Evolutionary conservation across 2,329 filamentous ascomycete species (phyloP), one percentile per base, ranked within the genome.

Genomic region (Diplodia intermedia): DNA sequence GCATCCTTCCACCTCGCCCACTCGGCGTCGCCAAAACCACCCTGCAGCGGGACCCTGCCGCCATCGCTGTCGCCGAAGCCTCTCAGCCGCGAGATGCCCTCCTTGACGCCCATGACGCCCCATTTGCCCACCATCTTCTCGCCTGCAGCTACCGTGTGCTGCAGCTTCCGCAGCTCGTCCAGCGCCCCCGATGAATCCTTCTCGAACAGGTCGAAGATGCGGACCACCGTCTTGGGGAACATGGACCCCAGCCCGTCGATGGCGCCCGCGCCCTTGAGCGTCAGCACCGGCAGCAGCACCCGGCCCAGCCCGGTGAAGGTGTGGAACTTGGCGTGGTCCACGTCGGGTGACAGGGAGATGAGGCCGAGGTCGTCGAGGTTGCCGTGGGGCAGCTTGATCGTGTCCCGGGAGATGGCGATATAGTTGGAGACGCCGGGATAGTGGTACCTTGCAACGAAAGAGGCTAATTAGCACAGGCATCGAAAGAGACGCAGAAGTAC

Each of bases 391-490:
- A 89, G 84, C 31, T 33, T 72, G 71, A 85, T 86, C 0, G 86
- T 87, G 2, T 82, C 79, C 2, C 86, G 84, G 1, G 81, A 75
- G 69, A 89, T 82, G 71, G 82, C 82, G 72, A 89, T 80, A 71
- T 86, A 85, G 79, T 89, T 89, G 12, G 86, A 87, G 20, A 89
- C 87, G 49, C 84, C 86, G 1, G 87, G 87, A 75, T 88, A 88
- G 75, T 88, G 83, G 75, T 88, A 87, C 63, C 83, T 85, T 33
- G 49, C 12, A 33, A 47, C n/a, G 3, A 40, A 38, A 9, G 29
- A 36, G 36, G 36, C 55, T 23, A 18, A 53, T 65, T 53, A 52
- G 43, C 60, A 36, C 47, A 20, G 29, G 29, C 11, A 62, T n/a
- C 49, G 23, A 18, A 33, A 54, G 14, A 33, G 4, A 52, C 12